These are phyloP conservation scores for Thelonectria blattea DNA, from an alignment of 2,329 filamentous ascomycete species.

Conservation along the genomic window DNA sequence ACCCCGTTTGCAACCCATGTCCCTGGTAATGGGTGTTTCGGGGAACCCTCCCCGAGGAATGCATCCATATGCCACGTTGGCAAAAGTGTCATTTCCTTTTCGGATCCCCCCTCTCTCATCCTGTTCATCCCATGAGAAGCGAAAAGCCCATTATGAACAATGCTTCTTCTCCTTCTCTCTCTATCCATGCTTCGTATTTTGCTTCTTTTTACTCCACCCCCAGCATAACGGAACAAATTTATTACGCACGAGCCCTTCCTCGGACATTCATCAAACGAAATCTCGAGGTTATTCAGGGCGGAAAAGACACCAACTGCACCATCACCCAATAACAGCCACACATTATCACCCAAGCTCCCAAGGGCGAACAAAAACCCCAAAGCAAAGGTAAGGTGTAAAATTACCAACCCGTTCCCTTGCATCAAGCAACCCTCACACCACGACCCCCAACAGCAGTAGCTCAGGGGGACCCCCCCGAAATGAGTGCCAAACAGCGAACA, in stretches of 20 bases:
- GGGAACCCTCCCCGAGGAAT: background rate
- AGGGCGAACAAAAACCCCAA: no score
- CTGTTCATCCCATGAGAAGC: background rate
- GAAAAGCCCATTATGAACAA: no score
- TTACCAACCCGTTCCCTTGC: background rate
- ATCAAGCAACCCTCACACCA: constrained; percentile 3
- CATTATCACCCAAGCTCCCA: background rate
- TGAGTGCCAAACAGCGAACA: constrained; percentile 5
- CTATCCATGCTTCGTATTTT: constrained; percentile 5
- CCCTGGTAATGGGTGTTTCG: background rate
- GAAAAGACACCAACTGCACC: no score
- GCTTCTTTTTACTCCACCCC: background rate
- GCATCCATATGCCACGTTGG: constrained; percentile 10
- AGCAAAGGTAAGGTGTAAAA: background rate
- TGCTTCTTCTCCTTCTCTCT: background rate
- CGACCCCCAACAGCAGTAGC: constrained; percentile 1
- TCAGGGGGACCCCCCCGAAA: constrained; percentile 21
- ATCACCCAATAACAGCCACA: background rate
- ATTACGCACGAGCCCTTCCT: background rate
- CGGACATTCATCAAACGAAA: constrained; percentile 4
- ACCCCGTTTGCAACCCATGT: background rate
- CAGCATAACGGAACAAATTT: constrained; percentile 5
- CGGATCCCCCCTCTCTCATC: background rate
- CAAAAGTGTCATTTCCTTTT: background rate
- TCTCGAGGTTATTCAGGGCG: background rate